Base-by-base conservation (phyloP, 1,284 basidiomycete species). In the Apiotrichum porosum region DNA sequence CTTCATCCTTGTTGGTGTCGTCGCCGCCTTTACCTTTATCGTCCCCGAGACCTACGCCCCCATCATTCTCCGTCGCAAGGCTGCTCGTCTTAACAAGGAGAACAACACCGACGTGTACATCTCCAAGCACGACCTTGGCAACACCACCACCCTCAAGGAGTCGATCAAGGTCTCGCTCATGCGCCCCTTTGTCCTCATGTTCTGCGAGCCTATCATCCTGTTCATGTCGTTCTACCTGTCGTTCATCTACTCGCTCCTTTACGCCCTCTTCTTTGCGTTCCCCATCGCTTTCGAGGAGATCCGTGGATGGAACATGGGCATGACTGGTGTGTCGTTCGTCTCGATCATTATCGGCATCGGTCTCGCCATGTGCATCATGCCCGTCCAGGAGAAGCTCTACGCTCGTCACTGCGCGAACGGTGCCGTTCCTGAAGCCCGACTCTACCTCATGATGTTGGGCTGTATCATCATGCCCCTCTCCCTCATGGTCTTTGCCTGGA, bases 211-310 rank as follows among this genome's bases (percentile, higher is more conserved):
- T 2, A 73, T 76, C 53, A 65, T 76, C n/a, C 51, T 75, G 26
- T 69, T 69, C 55, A 71, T 77, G 56, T 72, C 71, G 1, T 54
- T 78, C 44, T 78, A 76, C 64, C 61, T 76, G 5, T 68, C 68
- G 9, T 75, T 77, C 56, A 66, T 78, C 40, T 78, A 78, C 60
- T 59, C 63, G 44, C 57, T 70, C 9, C 60, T 72, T 3, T 71
- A 71, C 61, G 58, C 61, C 21, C 60, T 62, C 37, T 72, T 72
- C 64, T 69, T 71, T 28, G 67, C 67, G 15, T 69, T 69, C 57
- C 69, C 69, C 4, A 63, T 69, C 43, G 63, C 64, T 14, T 76
- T 71, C 44, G 62, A 63, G 42, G 62, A 69, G 49, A 66, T 68
- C 40, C 62, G 67, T n/a, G 69, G 68, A 31, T 73, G 66, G 64